Conservation (phyloP, 345 rosid species). For the Pistacia vera region DNA sequence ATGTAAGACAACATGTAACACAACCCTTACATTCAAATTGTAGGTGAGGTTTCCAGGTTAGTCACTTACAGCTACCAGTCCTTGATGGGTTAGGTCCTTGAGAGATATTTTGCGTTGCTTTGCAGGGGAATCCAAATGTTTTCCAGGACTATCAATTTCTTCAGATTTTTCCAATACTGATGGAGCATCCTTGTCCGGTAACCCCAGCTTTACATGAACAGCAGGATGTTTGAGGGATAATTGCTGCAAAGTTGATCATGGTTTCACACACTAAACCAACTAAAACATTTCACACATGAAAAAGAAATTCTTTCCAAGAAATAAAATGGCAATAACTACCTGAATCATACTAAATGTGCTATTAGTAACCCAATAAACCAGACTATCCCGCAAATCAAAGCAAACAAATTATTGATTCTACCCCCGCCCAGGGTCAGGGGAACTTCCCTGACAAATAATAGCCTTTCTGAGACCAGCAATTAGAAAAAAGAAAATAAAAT, state of each 20-base stretch:
- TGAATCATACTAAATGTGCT: slow-evolving; percentile 67
- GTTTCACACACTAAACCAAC: not conserved
- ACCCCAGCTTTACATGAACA: slow-evolving; percentile 64
- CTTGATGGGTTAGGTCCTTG: slow-evolving; percentile 53
- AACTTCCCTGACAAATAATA: not conserved
- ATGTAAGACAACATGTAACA: slow-evolving; percentile 18
- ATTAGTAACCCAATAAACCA: slow-evolving; percentile 89
- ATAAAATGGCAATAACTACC: slow-evolving; percentile 44
- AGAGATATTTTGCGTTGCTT: slow-evolving; percentile 34
- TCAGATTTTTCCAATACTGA: slow-evolving; percentile 29
- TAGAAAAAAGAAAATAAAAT: not conserved
- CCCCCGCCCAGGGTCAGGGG: not conserved
- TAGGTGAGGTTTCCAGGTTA: slow-evolving; percentile 7
- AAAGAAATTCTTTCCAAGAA: not conserved
- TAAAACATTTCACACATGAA: not conserved
- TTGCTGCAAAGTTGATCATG: slow-evolving; percentile 60
- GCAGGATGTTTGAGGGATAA: slow-evolving; percentile 58
- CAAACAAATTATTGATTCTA: slow-evolving; percentile 22
- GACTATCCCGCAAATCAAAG: slow-evolving; percentile 72
- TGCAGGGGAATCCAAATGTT: slow-evolving; percentile 31
- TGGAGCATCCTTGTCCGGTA: slow-evolving; percentile 41
- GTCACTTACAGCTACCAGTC: slow-evolving; percentile 65
- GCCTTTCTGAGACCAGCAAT: not conserved
- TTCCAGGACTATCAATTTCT: slow-evolving; percentile 25
- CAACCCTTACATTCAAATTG: slow-evolving; percentile 15